Conservation (phyloP, 345 rosid genomes). For the Syzygium jambos region DNA sequence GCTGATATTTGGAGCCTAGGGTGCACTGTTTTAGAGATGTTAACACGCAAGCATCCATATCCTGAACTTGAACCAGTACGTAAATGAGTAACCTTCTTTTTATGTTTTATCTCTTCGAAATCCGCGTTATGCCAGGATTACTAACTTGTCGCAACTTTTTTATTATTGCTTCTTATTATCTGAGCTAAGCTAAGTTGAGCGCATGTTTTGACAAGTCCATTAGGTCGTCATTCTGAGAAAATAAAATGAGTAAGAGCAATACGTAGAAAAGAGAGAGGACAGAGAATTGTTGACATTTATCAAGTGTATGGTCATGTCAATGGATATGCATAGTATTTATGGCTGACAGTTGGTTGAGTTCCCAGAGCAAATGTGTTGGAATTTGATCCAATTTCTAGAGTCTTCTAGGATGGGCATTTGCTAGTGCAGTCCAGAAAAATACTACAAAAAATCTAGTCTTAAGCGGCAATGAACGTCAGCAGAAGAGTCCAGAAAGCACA, state of each 20-base stretch:
- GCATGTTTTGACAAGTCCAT: neutral
- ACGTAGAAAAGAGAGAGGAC: neutral
- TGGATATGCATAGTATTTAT: neutral
- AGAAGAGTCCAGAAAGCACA: too few relatives aligned
- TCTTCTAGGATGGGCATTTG: too few relatives aligned
- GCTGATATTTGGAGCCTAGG: slow-evolving; percentile 96
- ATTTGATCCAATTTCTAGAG: too few relatives aligned
- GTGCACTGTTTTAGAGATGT: slow-evolving; percentile 82
- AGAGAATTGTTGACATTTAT: neutral
- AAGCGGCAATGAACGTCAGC: too few relatives aligned
- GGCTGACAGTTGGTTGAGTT: neutral
- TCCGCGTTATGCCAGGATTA: neutral
- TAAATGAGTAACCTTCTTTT: neutral
- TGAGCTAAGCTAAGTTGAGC: neutral
- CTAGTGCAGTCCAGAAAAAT: too few relatives aligned
- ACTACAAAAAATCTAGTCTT: too few relatives aligned
- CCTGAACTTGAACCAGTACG: slow-evolving; percentile 47
- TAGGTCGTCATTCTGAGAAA: neutral
- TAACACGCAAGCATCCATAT: slow-evolving; percentile 56
- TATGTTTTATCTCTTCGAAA: neutral
- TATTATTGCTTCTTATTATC: neutral
- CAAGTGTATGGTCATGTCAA: neutral
- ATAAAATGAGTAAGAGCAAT: neutral
- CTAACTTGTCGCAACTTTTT: neutral
- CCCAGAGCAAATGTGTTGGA: neutral